Evolutionary conservation across 768 basidiomycete species (phyloP).

Genomic region (Auricularia sp.): DNA sequence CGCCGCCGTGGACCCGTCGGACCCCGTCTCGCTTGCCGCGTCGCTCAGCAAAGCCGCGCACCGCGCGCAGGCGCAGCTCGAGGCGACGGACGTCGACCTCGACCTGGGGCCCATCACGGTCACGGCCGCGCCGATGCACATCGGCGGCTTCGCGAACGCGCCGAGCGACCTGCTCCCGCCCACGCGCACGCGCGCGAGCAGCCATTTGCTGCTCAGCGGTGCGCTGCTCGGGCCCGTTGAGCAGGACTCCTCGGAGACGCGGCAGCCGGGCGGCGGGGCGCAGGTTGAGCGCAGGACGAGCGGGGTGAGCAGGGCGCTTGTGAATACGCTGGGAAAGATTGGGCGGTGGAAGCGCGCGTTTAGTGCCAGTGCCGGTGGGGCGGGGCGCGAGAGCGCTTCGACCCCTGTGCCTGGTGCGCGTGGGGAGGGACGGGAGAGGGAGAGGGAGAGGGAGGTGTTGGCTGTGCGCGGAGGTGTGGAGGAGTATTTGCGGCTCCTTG

Average conservation of each 20-base stretch:
- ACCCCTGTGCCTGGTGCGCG: constrained; percentile 42
- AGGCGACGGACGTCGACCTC: constrained; percentile 7
- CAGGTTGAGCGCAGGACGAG: constrained; percentile 17
- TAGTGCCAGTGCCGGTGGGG: constrained; percentile 13
- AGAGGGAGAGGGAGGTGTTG: constrained; percentile 43
- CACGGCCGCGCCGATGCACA: background rate
- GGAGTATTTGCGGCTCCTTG: constrained; percentile 52
- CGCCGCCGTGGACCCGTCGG: background rate
- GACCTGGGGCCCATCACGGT: constrained; percentile 6
- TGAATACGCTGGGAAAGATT: constrained; percentile 72
- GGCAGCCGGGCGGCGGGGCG: constrained; percentile 2
- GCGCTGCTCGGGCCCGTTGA: background rate
- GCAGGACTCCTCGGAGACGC: background rate
- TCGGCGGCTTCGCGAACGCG: background rate
- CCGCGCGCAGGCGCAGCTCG: background rate
- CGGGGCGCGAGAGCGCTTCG: constrained; percentile 42
- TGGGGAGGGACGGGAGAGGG: constrained; percentile 41
- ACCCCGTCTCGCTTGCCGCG: background rate
- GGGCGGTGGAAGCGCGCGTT: constrained; percentile 77
- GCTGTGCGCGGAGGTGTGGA: constrained; percentile 55
- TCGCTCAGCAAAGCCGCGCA: background rate
- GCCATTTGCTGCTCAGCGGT: background rate
- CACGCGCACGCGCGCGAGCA: background rate
- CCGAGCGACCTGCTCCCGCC: background rate
- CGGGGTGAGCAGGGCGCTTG: constrained; percentile 63